These are phyloP conservation scores for Ceratocystis variospora DNA, from an alignment of 2,329 filamentous ascomycete genomes.

Conservation along the genomic window DNA sequence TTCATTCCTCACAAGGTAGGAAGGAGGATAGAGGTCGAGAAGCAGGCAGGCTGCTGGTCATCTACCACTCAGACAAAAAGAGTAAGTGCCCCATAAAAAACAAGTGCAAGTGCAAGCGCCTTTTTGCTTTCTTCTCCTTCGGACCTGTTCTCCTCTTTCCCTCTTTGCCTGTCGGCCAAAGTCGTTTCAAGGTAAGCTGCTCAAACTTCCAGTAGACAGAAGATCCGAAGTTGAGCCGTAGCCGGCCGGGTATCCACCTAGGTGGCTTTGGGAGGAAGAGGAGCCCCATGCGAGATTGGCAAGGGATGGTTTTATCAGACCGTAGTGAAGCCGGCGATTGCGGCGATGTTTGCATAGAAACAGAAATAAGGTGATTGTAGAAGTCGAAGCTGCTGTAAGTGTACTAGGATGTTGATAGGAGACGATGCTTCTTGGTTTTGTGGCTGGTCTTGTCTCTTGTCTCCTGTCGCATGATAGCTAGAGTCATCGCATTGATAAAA, in stretches of 20 bases:
- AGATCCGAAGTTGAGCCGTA: slow-evolving; percentile 1
- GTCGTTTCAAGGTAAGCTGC: not conserved
- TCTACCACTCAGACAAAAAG: not conserved
- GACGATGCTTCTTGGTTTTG: too few relatives aligned
- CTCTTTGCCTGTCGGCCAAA: not conserved
- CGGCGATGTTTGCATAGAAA: not conserved
- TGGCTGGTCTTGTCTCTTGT: not conserved
- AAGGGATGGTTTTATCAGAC: not conserved
- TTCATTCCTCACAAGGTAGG: not conserved
- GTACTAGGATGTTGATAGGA: too few relatives aligned
- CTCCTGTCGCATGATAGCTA: not conserved
- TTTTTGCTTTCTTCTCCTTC: not conserved
- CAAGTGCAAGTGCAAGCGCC: slow-evolving; percentile 8
- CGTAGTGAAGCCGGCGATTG: not conserved
- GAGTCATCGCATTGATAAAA: not conserved
- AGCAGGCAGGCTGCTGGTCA: not conserved
- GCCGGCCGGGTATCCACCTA: not conserved
- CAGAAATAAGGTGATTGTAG: not conserved
- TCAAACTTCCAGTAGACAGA: not conserved
- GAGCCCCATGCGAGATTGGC: not conserved
- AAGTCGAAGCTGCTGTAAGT: not conserved
- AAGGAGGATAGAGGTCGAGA: not conserved
- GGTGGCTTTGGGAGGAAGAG: not conserved
- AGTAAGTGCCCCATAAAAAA: not conserved
- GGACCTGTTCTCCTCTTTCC: not conserved